Evolutionary conservation across 2,329 filamentous ascomycete genomes (phyloP), one percentile per base, ranked within the genome.

Genomic region (Berkeleyomyces basicola): DNA sequence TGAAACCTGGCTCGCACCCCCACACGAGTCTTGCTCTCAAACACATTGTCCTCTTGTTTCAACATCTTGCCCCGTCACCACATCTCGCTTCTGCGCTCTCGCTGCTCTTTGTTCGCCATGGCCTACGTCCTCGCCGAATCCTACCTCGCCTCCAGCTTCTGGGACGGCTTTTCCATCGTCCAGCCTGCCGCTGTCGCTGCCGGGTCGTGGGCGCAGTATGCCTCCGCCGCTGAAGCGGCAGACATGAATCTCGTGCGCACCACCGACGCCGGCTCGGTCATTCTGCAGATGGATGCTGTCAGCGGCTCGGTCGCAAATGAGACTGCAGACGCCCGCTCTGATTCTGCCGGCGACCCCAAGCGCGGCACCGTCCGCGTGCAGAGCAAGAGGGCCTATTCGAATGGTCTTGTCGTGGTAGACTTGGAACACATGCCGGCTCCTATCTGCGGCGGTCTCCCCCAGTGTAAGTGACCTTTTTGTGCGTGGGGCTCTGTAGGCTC

Each of bases 391-490:
- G 72, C 76, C 3, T 90, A 83, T 70, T 81, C 77, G 39, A 77
- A 84, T 67, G 86, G 85, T 0, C 78, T 90, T 7, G 82, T 90
- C 67, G 83, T 90, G 59, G 77, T 86, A 31, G 87, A 90, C 70
- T 79, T 90, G 60, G 76, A 77, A 16, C 86, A 90, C 67, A 90
- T 90, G 85, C 86, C 87, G 2, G 78, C 77, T 1, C 82, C 83
- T 1, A 75, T 81, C 59, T 90, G 87, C 67, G 87, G 87, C 31
- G 78, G 82, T 31, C 90, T 87, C 86, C 86, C 87, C 61, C 83
- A 86, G 72, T 88, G 79, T 83, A 74, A 71, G 74, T 61, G n/a
- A 3, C 3, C 9, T 37, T 36, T 23, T 33, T 72, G 43, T 36
- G 3, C 16, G 16, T 7, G 5, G 11, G 11, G 2, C 33, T 10